Base-by-base conservation (phyloP, 371 early-diverging fungal genomes). In the Mortierella sp. region DNA sequence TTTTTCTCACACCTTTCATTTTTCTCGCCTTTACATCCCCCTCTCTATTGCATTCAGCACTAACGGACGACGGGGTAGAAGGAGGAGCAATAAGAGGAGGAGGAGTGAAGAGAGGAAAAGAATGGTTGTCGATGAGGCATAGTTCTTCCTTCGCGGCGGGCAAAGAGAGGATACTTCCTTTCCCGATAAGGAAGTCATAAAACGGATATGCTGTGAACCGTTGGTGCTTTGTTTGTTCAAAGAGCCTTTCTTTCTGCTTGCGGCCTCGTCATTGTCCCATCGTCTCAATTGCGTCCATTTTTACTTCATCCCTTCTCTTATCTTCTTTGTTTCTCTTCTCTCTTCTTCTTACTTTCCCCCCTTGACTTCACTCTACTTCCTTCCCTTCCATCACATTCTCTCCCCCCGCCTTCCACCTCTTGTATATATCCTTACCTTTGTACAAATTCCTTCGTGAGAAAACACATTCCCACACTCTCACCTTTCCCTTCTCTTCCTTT, bases 121-220 rank as follows among this genome's bases (percentile, higher is more conserved):
- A 11, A n/a, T 1, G 43, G 5, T 6, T n/a, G 32, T 35, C 35
- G 27, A 6, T 3, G 7, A 48, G 27, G 35, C 35, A 43, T 68
- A 54, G 35, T 70, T 65, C 29, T 32, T 12, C 27, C 27, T 29
- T 32, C 65, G 29, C 65, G 5, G 38, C 65, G 38, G 65, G 76
- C 35, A 68, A 70, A 32, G 49, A 49, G 21, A 43, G 41, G 74
- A 16, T 7, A 43, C 41, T 81, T 81, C 74, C 48, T 74, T 81
- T 35, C 81, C 81, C 60, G 55, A 81, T 54, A 81, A 72, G 81
- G 81, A 76, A 81, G 76, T 49, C 76, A 81, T 80, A 32, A 51
- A 51, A 51, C 24, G 8, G 55, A 6, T 29, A 35, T 24, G 49
- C 32, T 49, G 38, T 24, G 38, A 48, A 24, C 72, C 72, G 49